These are phyloP conservation scores for Penicillium brevicompactum DNA, from an alignment of 2,329 filamentous ascomycete genomes.

Conservation along the genomic window DNA sequence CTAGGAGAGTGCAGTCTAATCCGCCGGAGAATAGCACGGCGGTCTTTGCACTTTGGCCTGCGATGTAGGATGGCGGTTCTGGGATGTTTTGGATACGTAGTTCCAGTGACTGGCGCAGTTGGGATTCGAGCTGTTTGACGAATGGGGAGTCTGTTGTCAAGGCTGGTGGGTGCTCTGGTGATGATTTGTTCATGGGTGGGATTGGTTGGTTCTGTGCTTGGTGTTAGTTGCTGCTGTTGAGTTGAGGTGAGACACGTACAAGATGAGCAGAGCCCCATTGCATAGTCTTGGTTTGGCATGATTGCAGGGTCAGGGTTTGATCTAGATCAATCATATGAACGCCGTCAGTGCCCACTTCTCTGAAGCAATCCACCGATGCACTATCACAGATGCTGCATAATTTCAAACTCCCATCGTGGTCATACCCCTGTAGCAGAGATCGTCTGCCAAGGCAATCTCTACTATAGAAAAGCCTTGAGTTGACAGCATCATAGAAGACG, in stretches of 20 bases:
- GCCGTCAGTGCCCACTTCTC: constrained; percentile 82
- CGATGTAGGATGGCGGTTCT: constrained; percentile 48
- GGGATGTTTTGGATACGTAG: constrained; percentile 69
- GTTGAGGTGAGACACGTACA: constrained; percentile 19
- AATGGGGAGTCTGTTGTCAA: constrained; percentile 49
- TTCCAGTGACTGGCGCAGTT: constrained; percentile 63
- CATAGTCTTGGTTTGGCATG: constrained; percentile 27
- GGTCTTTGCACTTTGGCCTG: constrained; percentile 47
- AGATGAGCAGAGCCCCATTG: constrained; percentile 33
- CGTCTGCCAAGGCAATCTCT: constrained; percentile 85
- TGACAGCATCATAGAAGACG: constrained; percentile 71
- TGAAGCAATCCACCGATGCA: constrained; percentile 57
- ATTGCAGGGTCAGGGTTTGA: constrained; percentile 13
- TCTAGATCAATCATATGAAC: constrained; percentile 69
- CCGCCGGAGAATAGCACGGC: constrained; percentile 93
- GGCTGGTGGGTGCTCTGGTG: constrained; percentile 33
- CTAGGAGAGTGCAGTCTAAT: constrained; percentile 87
- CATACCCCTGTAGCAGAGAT: constrained; percentile 67
- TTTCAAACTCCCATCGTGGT: constrained; percentile 54
- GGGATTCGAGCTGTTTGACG: constrained; percentile 56
- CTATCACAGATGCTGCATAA: constrained; percentile 72
- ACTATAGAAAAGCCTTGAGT: constrained; percentile 72
- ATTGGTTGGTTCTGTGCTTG: constrained; percentile 43
- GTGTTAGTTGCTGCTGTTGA: not conserved
- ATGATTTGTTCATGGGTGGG: constrained; percentile 46